Evolutionary conservation across 2,329 filamentous ascomycete genomes (phyloP), one percentile per base, ranked within the genome.

Genomic region (Botrytis tulipae): DNA sequence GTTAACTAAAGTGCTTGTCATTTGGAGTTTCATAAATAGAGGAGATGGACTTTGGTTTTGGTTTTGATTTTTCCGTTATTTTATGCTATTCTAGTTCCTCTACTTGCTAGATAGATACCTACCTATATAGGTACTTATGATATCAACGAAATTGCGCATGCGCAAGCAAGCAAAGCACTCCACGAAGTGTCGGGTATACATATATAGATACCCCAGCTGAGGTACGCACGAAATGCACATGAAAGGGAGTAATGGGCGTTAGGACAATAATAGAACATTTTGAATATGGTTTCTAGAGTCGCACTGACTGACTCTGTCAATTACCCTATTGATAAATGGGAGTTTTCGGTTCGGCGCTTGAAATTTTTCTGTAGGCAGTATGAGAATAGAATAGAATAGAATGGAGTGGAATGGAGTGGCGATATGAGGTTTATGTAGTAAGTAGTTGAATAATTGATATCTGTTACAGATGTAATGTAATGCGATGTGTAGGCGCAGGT

Each of bases 21-120:
- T 42, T 9, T 69, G 66, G 32, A 57, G 51, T 69, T 69, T 44
- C 12, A 32, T 44, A 57, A 8, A 57, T 73, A 71, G 72, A 71
- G 63, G 57, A 48, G 37, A 48, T 62, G 42, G 44, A 14, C 32
- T 48, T 51, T 63, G 46, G 46, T 25, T 71, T 44, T 40, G 32
- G 6, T n/a, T 51, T n/a, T n/a, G 48, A 54, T 29, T 68, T 54
- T 57, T 69, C 65, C 2, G 25, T 29, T 32, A 25, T 16, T 57
- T 57, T 69, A 14, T 14, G 14, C 40, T 63, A 14, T 12, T 42
- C 40, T 63, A 62, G 35, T 29, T 42, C n/a, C 12, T 42, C 20
- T 32, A 54, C 35, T 54, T 57, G 48, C 48, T 54, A 54, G 48
- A 54, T 54, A n/a, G 48, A n/a, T n/a, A 54, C 48, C 48, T 54